Percentiles rank a stretch among this genome's conserved stretches.
Conservation (phyloP, 1,284 basidiomycete genomes). For the Cutaneotrichosporon sp. region DNA sequence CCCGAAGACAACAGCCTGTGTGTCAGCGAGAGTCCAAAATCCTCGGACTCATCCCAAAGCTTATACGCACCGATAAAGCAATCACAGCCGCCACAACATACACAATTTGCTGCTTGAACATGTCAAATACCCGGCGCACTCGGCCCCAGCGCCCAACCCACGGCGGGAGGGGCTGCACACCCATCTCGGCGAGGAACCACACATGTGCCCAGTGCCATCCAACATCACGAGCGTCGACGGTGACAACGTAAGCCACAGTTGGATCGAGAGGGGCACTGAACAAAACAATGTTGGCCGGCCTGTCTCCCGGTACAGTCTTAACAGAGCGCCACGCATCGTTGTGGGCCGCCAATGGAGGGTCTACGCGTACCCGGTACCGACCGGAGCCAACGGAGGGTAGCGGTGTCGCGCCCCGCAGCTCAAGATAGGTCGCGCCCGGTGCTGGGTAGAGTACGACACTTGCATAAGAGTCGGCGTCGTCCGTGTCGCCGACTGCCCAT, state of each 20-base stretch:
- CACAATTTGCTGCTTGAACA: neutral
- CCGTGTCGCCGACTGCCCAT: neutral
- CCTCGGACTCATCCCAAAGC: too few relatives aligned
- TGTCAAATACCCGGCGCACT: neutral
- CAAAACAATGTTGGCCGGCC: neutral
- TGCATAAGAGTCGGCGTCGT: neutral
- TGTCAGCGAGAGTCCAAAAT: too few relatives aligned
- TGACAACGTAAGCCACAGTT: neutral
- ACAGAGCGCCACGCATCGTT: neutral
- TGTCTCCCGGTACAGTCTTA: neutral
- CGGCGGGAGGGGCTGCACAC: neutral
- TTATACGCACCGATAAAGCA: neutral
- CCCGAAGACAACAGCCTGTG: neutral
- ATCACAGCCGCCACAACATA: neutral
- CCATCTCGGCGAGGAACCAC: constrained; percentile 1
- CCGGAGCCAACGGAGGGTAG: neutral
- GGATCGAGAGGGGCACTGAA: neutral
- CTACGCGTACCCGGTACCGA: neutral
- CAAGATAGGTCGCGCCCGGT: neutral
- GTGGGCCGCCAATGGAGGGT: neutral
- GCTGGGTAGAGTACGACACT: neutral
- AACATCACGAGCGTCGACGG: neutral
- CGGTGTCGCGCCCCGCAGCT: neutral
- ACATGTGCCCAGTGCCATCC: neutral
- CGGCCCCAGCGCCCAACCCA: neutral